Percentiles rank a stretch among this genome's conserved stretches.
These are phyloP conservation scores for Neofusicoccum ribis DNA, from an alignment of 2,329 filamentous ascomycete species.

Conservation along the genomic window DNA sequence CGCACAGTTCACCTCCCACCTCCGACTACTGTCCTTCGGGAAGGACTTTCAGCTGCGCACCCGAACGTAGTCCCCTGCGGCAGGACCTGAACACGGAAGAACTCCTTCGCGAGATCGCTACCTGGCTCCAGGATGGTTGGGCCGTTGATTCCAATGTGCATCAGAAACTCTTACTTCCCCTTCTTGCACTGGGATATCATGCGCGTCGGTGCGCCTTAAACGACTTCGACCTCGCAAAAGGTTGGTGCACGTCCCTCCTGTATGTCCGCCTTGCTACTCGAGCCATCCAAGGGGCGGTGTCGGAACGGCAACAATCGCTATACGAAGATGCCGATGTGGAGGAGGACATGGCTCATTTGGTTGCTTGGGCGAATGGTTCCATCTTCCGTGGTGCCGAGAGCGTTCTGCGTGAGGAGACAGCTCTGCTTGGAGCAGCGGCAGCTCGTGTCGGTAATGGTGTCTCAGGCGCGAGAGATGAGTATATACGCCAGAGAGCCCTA, in stretches of 20 bases:
- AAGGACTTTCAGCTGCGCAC: too few species aligned
- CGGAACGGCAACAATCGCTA: not conserved
- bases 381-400: slow-evolving; percentile 1
- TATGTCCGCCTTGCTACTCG: not conserved
- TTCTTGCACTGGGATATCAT: not conserved
- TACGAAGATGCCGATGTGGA: not conserved
- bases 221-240: not conserved
- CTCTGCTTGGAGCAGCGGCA: not conserved
- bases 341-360: slow-evolving; percentile 4
- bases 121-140: slow-evolving; percentile 10
- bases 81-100: not conserved
- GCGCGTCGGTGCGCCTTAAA: not conserved
- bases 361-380: slow-evolving; percentile 5
- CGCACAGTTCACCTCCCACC: not conserved
- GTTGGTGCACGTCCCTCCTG: not conserved
- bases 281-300: not conserved
- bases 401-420: slow-evolving; percentile 1
- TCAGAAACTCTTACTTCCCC: slow-evolving; percentile 2
- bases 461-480: not conserved
- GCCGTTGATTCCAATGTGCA: not conserved
- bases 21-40: too few species aligned
- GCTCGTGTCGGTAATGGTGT: not conserved
- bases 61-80: not conserved
- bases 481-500: not conserved
- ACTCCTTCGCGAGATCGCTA: not conserved